phyloP scores from a whole-genome alignment of 805 yeast species.

The Candida suzukii region DNA sequence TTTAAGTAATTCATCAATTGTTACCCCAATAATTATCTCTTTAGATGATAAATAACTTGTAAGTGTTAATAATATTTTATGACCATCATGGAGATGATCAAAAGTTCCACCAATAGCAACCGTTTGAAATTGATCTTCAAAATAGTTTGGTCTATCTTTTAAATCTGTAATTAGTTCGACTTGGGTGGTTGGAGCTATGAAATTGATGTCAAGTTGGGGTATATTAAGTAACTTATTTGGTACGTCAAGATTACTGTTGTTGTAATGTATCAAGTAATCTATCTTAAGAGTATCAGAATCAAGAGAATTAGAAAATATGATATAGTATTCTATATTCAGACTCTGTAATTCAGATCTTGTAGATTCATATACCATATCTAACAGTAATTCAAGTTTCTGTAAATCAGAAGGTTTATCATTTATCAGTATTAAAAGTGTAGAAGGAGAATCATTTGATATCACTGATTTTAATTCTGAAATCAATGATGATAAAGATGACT shows the following conservation, averaged over 20 bases:
- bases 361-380: background rate
- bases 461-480: too few relatives aligned
- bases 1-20: constrained; percentile 63
- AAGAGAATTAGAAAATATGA: background rate
- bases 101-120: constrained; percentile 92
- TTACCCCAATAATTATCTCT: constrained; percentile 71
- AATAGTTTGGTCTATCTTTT: background rate
- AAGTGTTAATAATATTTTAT: constrained; percentile 72
- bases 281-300: too few relatives aligned
- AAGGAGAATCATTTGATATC: too few relatives aligned
- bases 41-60: constrained; percentile 53
- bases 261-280: too few relatives aligned
- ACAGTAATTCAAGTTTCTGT: background rate
- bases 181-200: background rate
- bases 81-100: constrained; percentile 95
- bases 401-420: too few relatives aligned
- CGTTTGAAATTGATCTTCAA: background rate
- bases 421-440: too few relatives aligned
- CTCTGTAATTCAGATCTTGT: background rate
- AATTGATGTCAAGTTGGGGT: too few relatives aligned
- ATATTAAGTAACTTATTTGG: background rate
- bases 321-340: background rate
- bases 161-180: background rate
- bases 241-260: too few relatives aligned
- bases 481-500: too few relatives aligned